Conservation (phyloP, 1,284 basidiomycete genomes). For the Cryptococcus jaspeensis region DNA sequence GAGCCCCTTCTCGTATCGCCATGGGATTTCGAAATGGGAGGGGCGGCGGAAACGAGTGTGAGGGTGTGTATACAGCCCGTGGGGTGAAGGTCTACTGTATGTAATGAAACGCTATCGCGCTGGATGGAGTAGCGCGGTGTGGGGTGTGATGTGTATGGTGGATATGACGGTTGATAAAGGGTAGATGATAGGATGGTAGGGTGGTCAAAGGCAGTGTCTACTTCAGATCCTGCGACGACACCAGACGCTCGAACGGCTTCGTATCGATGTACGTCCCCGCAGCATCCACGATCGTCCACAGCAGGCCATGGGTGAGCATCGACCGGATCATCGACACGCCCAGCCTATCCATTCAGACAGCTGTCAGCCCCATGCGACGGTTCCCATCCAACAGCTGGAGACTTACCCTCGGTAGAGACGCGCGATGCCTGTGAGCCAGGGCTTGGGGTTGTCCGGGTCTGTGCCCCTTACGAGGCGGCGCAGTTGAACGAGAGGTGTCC, state of each 20-base stretch:
- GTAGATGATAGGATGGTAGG: too few species aligned
- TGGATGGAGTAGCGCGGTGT: too few species aligned
- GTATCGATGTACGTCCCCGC: conserved; percentile 46
- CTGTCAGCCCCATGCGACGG: neutral
- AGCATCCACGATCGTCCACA: conserved; percentile 51
- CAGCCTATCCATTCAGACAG: conserved; percentile 23
- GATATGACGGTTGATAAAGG: too few species aligned
- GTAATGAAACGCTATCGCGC: too few species aligned
- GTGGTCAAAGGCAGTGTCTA: neutral
- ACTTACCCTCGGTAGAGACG: conserved; percentile 48
- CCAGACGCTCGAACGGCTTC: conserved; percentile 35
- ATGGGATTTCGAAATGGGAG: too few species aligned
- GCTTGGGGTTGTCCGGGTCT: conserved; percentile 45
- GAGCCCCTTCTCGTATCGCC: too few species aligned
- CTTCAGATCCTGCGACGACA: neutral
- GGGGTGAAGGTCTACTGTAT: too few species aligned
- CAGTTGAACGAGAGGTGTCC: conserved; percentile 45
- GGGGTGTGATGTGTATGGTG: too few species aligned
- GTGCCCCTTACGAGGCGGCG: conserved; percentile 45
- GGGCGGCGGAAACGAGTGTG: too few species aligned
- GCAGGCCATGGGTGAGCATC: conserved; percentile 50
- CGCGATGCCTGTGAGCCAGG: conserved; percentile 41
- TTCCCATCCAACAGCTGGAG: neutral
- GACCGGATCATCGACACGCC: conserved; percentile 50
- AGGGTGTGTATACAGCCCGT: too few species aligned